phyloP scores from a whole-genome alignment of 805 yeast genomes.

The Priceomyces medius region DNA sequence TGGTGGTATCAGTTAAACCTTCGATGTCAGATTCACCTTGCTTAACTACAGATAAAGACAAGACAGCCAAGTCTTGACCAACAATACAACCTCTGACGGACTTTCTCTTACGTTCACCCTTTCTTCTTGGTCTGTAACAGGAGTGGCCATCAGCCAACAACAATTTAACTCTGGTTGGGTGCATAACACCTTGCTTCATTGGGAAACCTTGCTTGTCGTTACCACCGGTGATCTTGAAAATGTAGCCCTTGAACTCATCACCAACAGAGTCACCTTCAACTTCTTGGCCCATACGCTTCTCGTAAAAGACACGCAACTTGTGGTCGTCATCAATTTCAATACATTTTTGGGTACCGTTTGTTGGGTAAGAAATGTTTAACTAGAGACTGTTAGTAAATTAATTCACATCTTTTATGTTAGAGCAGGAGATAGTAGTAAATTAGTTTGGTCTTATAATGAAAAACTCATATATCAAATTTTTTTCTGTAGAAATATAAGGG shows the following conservation, averaged over 20 bases:
- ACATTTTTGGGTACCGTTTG: constrained; percentile 99
- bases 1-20: constrained; percentile 91
- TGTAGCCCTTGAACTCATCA: constrained; percentile 99
- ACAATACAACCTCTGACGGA: constrained; percentile 99
- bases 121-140: constrained; percentile 99
- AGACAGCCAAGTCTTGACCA: constrained; percentile 93
- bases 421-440: neutral
- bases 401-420: neutral
- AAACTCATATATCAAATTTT: too few relatives aligned
- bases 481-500: too few relatives aligned
- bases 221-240: constrained; percentile 99
- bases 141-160: constrained; percentile 91
- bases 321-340: constrained; percentile 99
- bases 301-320: constrained; percentile 97
- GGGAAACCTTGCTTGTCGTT: constrained; percentile 99
- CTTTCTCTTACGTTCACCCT: constrained; percentile 99
- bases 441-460: too few relatives aligned
- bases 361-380: constrained; percentile 99
- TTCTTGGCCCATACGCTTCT: constrained; percentile 99
- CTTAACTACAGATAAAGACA: constrained; percentile 90
- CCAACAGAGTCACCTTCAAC: constrained; percentile 98
- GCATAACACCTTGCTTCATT: constrained; percentile 99
- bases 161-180: constrained; percentile 98
- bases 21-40: constrained; percentile 95
- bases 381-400: constrained; percentile 24